phyloP scores from a whole-genome alignment of 306 rosid species.

The Quercus rubra region DNA sequence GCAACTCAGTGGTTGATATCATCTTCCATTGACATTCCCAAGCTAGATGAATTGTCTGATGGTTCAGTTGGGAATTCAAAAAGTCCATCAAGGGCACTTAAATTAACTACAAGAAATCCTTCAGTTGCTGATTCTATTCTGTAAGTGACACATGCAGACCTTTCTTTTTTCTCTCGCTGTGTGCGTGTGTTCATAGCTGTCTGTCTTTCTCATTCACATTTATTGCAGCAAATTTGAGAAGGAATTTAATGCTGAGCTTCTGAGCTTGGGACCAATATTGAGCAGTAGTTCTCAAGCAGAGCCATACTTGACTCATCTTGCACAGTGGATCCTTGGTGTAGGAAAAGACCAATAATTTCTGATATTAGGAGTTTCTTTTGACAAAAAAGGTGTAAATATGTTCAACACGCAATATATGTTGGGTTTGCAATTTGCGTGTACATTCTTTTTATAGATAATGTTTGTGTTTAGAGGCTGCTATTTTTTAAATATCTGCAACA shows the following conservation, averaged over 20 bases:
- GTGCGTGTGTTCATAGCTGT: background rate
- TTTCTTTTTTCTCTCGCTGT: background rate
- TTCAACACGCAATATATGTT: background rate
- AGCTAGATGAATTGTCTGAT: slow-evolving; percentile 45
- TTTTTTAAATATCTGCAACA: background rate
- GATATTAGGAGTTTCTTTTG: background rate
- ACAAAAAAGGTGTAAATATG: background rate
- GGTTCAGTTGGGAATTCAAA: slow-evolving; percentile 41
- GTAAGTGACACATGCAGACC: slow-evolving; percentile 42
- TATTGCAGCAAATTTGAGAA: slow-evolving; percentile 80
- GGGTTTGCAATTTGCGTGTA: background rate
- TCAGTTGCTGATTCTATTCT: slow-evolving; percentile 70
- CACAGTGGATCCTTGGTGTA: slow-evolving; percentile 75
- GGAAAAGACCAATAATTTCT: slow-evolving; percentile 47
- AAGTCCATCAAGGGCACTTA: slow-evolving; percentile 40
- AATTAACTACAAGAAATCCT: slow-evolving; percentile 52
- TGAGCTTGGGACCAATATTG: slow-evolving; percentile 71
- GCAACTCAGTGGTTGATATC: slow-evolving; percentile 90
- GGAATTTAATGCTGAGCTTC: slow-evolving; percentile 82
- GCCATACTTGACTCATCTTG: slow-evolving; percentile 84
- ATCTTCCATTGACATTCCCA: slow-evolving; percentile 57
- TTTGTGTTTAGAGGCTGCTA: background rate
- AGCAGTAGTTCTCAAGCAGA: slow-evolving; percentile 81
- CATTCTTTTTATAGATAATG: background rate
- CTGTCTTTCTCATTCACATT: slow-evolving; percentile 2